Evolutionary conservation across 2,329 filamentous ascomycete genomes (phyloP).

Genomic region (Didymella pomorum): DNA sequence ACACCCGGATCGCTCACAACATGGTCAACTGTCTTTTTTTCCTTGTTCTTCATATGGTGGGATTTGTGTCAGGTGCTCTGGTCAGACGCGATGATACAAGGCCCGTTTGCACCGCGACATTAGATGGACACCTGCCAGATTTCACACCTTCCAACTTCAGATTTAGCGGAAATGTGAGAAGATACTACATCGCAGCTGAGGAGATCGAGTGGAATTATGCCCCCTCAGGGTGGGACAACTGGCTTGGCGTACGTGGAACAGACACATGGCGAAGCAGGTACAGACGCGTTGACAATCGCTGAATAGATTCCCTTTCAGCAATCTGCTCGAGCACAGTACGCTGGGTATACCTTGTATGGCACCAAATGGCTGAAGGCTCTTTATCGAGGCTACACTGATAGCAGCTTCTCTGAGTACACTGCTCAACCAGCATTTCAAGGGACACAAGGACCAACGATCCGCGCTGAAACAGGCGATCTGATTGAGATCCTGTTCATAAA

Average conservation of each 20-base stretch:
- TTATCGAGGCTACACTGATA: neutral
- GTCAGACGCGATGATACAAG: neutral
- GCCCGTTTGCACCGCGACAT: constrained; percentile 4
- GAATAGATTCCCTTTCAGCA: neutral
- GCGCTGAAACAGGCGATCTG: neutral
- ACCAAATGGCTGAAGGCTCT: neutral
- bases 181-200: neutral
- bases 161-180: neutral
- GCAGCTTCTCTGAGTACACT: neutral
- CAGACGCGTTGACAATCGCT: neutral
- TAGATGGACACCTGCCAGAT: neutral
- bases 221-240: neutral
- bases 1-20: neutral
- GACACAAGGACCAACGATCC: neutral
- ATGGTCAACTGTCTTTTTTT: neutral
- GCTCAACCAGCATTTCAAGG: neutral
- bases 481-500: neutral
- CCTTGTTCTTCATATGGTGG: neutral
- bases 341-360: neutral
- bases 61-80: neutral
- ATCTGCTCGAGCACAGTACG: neutral
- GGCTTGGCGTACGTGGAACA: neutral
- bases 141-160: neutral
- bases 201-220: neutral
- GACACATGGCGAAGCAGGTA: neutral